Evolutionary conservation across 179 eudicot genomes (phyloP).

Genomic region (Beta lomatogona): DNA sequence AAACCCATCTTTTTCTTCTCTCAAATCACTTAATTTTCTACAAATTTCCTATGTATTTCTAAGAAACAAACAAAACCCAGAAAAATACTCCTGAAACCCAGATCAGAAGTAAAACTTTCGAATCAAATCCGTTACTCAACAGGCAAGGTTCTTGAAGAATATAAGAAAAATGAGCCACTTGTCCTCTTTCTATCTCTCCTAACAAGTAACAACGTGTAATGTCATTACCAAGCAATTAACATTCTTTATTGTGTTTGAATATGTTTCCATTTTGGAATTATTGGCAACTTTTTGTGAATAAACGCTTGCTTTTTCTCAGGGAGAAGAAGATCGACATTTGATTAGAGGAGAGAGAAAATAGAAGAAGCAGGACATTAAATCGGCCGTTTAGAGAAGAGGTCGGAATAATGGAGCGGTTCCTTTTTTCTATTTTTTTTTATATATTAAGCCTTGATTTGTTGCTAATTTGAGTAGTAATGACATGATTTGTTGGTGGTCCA

Average conservation of each 20-base stretch:
- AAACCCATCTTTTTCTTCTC: slow-evolving; percentile 31
- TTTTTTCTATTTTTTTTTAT: too few relatives aligned
- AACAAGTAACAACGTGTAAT: background rate
- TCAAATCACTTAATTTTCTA: background rate
- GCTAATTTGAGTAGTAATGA: too few relatives aligned
- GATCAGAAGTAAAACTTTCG: slow-evolving; percentile 1
- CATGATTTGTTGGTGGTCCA: too few relatives aligned
- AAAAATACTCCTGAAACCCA: slow-evolving; percentile 24
- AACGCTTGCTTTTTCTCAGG: slow-evolving; percentile 15
- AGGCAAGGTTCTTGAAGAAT: background rate
- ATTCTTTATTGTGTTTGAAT: background rate
- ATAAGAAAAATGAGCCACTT: background rate
- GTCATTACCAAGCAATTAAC: background rate
- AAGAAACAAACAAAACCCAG: slow-evolving; percentile 26
- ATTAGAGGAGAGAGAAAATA: too few relatives aligned
- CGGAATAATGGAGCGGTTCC: too few relatives aligned
- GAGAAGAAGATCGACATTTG: slow-evolving; percentile 1
- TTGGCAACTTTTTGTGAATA: background rate
- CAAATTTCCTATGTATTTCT: background rate
- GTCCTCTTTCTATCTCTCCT: background rate
- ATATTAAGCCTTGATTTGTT: too few relatives aligned
- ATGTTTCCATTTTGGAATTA: background rate
- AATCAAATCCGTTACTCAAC: slow-evolving; percentile 13
- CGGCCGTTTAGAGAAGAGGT: too few relatives aligned
- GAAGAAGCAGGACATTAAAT: too few relatives aligned